Base-by-base conservation (phyloP, 371 early-diverging fungal species). In the Syncephalastrum racemosum region DNA sequence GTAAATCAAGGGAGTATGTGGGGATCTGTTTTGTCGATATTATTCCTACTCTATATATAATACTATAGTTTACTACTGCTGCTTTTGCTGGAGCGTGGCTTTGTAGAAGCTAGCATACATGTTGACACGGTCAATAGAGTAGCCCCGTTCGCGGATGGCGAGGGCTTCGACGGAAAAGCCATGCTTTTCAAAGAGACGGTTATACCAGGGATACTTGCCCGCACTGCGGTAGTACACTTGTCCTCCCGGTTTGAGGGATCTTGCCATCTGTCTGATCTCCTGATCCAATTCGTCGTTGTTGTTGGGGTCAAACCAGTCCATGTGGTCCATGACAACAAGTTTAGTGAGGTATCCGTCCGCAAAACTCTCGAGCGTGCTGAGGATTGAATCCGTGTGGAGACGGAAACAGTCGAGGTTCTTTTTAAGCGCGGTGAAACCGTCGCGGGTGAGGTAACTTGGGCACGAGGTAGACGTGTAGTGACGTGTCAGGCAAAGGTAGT, bases 271-370 rank as follows among this genome's bases (percentile, higher is more conserved):
- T 18, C 19, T 55, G 43, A 91, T 85, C 68, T 93, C 92, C 6
- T 77, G 74, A 39, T 85, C 81, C 4, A 78, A 39, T 24, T 78
- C 75, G n/a, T 54, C 57, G 40, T 81, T 84, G 49, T 83, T 80
- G 40, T 82, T 67, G 10, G 72, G 67, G 27, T 79, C 71, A 65
- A 90, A 91, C 94, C 94, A 92, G 63, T 93, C 92, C 83, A 93
- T 84, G 64, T 93, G 94, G 66, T 93, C 94, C 92, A 93, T 93
- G 13, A 91, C 73, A 12, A 92, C 87, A 14, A 89, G 81, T 31
- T 86, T 83, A 47, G 89, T 87, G 27, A 93, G 67, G 60, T 90
- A 88, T n/a, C 83, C 81, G 13, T 78, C 73, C 14, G 68, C 67
- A 57, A 89, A 59, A 16, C 67, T 68, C 6, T 62, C 58, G 16